phyloP scores from a whole-genome alignment of 2,329 filamentous ascomycete species.

The Claviceps monticola region DNA sequence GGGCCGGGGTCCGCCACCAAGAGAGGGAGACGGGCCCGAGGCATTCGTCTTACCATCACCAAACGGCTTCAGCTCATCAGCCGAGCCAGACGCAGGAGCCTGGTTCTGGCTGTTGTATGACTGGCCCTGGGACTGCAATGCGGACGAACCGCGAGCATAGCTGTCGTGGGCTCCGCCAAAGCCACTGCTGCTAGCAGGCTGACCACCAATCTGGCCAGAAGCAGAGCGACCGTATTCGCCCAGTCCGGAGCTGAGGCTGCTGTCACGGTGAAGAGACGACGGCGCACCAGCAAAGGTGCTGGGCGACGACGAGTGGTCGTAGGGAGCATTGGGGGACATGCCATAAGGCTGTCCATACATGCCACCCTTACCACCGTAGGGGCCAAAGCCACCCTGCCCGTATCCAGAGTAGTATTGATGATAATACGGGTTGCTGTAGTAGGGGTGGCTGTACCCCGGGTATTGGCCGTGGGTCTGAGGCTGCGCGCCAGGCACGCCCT shows the following conservation, averaged over 20 bases:
- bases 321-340: slow-evolving; percentile 41
- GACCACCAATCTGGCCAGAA: slow-evolving; percentile 34
- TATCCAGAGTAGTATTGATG: slow-evolving; percentile 45
- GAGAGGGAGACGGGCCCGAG: slow-evolving; percentile 41
- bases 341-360: slow-evolving; percentile 44
- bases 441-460: slow-evolving; percentile 41
- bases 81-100: slow-evolving; percentile 25
- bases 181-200: slow-evolving; percentile 29
- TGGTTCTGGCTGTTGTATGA: slow-evolving; percentile 38
- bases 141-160: slow-evolving; percentile 37
- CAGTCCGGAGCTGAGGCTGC: slow-evolving; percentile 34
- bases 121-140: slow-evolving; percentile 42
- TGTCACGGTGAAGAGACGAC: slow-evolving; percentile 39
- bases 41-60: slow-evolving; percentile 37
- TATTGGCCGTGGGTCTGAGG: slow-evolving; percentile 35
- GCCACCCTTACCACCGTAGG: slow-evolving; percentile 40
- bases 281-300: slow-evolving; percentile 34
- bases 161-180: slow-evolving; percentile 42
- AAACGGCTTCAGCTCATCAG: slow-evolving; percentile 46
- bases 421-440: slow-evolving; percentile 51
- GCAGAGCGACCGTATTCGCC: slow-evolving; percentile 40
- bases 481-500: slow-evolving; percentile 28
- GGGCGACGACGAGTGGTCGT: slow-evolving; percentile 41
- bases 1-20: slow-evolving; percentile 38
- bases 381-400: slow-evolving; percentile 36